Base-by-base conservation (phyloP, 78 protist species). In the Dictyostelium citrinum region DNA sequence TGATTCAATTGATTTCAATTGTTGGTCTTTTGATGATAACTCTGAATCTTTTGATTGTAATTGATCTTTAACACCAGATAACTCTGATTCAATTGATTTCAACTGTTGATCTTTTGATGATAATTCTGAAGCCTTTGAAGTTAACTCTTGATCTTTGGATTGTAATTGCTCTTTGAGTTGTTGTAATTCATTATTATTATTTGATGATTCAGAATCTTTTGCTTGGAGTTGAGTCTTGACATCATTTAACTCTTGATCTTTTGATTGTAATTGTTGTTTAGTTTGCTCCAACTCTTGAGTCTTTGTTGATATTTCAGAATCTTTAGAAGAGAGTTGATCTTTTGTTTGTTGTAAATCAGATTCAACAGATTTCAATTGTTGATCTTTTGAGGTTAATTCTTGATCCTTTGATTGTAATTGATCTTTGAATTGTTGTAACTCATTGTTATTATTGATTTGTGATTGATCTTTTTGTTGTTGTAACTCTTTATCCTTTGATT, bases 121-220 rank as follows among this genome's bases (percentile, higher is more conserved):
- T n/a, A 22, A 8, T 70, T 29, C n/a, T 1, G 74, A 67, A 24
- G 0, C 3, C 7, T 29, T 67, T 67, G 74, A 67, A 9, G 43
- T 10, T 11, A 70, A 12, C 37, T 71, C 79, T 2, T 3, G 2
- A 35, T 29, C 22, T 71, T 71, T 20, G 1, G 29, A 17, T 22
- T 16, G n/a, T 35, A 74, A 39, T 74, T 74, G 80, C 2, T 74
- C 80, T 74, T 74, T 74, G 22, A 39, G 22, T 74, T 74, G 80
- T 70, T 70, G 77, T 29, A 70, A 24, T 35, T 70, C 37, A 27
- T 11, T 0, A 16, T 14, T 31, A 33, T 70, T 70, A 6, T 10
- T n/a, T 72, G 49, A 45, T 74, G 77, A 70, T 70, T 67, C 75
- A 67, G 75, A 7, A 1, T 67, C 24, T 29, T 67, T 67, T 6